Evolutionary conservation across 495 filamentous ascomycete species (phyloP), one percentile per base, ranked within the genome.

Genomic region (Melanomma pulvis-pyrius): DNA sequence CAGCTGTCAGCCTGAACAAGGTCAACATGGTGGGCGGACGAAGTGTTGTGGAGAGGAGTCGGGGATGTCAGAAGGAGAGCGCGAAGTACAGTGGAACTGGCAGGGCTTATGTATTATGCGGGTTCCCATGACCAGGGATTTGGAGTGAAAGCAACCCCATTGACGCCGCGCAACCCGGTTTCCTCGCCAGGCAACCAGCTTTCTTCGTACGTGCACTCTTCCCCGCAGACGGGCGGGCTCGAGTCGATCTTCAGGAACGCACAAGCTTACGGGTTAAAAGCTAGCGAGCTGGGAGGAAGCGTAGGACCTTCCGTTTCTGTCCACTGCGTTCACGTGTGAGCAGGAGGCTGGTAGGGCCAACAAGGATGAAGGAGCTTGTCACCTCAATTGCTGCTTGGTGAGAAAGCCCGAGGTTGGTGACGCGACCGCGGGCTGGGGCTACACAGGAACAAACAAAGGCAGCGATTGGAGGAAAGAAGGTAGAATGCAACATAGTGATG

Each of bases 401-500:
- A 44, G 39, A 6, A n/a, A n/a, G n/a, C n/a, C 39, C 39, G 17
- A 44, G 39, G 39, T 44, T 44, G 39, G 39, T 15, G 39, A 44
- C n/a, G n/a, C n/a, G 39, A 17, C 8, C 39, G 2, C 17, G 39
- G 13, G 39, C 9, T 6, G 39, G 4, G n/a, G 39, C 39, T 44
- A 3, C 39, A 17, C 9, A 44, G 39, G 39, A 44, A n/a, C 39
- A 44, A n/a, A n/a, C 30, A 44, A 30, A 12, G 7, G 21, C 41
- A 13, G 30, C 29, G 64, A 67, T 67, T 67, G 64, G 64, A 55
- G 64, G 64, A 67, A 61, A 36, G 26, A 49, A 3, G 49, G 9
- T 26, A 34, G 26, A 25, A 34, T 54, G 63, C 64, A 57, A 26
- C 48, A 32, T 57, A 25, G 61, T 56, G 57, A 61, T 39, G 39